Evolutionary conservation across 352 stramenopile species (phyloP).

Genomic region (Globisporangium abappressorium): DNA sequence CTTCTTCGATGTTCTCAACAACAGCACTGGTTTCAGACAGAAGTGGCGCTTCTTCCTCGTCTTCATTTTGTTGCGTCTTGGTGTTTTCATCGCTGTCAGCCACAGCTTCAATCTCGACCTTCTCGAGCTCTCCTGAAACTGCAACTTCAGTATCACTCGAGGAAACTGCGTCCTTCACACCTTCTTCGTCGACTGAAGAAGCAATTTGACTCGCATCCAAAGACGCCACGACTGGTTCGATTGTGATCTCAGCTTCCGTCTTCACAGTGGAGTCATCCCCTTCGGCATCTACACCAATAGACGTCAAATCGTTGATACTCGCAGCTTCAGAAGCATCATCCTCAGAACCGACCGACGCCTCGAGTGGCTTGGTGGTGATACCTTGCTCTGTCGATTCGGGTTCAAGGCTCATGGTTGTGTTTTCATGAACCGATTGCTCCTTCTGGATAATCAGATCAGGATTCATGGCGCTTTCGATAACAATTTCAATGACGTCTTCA

Average conservation of each 20-base stretch:
- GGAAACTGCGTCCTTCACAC: not conserved
- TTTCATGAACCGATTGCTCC: not conserved
- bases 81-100: not conserved
- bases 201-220: not conserved
- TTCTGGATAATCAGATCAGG: slow-evolving; percentile 9
- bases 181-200: not conserved
- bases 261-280: not conserved
- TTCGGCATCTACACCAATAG: not conserved
- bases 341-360: not conserved
- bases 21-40: not conserved
- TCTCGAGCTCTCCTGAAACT: not conserved
- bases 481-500: slow-evolving; percentile 13
- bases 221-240: not conserved
- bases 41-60: not conserved
- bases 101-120: not conserved
- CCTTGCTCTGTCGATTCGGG: not conserved
- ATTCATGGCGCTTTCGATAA: slow-evolving; percentile 14
- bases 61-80: not conserved
- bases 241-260: not conserved
- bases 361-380: not conserved
- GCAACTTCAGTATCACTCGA: not conserved
- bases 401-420: not conserved
- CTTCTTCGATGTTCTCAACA: not conserved
- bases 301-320: not conserved
- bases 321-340: not conserved